Percentiles rank a stretch among this genome's conserved stretches.
Conservation (phyloP, 1,284 basidiomycete genomes). For the Boletus smithii region DNA sequence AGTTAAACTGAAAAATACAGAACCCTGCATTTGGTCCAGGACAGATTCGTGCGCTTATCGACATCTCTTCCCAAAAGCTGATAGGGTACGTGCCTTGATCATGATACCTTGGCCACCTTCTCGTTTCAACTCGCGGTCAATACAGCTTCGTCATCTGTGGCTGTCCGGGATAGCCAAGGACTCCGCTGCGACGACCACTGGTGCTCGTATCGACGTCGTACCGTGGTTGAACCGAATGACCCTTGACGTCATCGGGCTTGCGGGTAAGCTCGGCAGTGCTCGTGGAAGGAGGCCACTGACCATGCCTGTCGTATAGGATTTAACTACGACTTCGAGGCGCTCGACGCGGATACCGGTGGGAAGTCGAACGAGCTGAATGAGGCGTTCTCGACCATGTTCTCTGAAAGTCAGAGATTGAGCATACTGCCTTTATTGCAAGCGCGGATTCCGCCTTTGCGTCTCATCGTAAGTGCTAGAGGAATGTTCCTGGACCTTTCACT, state of each 20-base stretch:
- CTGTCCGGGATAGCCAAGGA: constrained; percentile 28
- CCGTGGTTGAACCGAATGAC: constrained; percentile 56
- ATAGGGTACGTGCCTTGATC: constrained; percentile 37
- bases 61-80: constrained; percentile 52
- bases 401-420: constrained; percentile 11
- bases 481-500: neutral
- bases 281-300: neutral
- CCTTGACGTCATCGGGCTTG: constrained; percentile 66
- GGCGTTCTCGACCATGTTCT: constrained; percentile 45
- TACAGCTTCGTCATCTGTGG: constrained; percentile 48
- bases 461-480: constrained; percentile 36
- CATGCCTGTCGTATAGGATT: neutral
- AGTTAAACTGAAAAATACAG: constrained; percentile 24
- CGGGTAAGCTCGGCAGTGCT: constrained; percentile 38
- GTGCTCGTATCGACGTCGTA: constrained; percentile 45
- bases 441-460: constrained; percentile 40
- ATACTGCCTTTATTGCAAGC: constrained; percentile 36
- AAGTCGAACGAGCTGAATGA: constrained; percentile 45
- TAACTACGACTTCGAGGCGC: constrained; percentile 47
- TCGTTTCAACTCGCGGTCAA: neutral
- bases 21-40: constrained; percentile 60
- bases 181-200: constrained; percentile 9
- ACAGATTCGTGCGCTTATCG: constrained; percentile 53
- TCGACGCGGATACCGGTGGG: constrained; percentile 25
- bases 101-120: neutral